phyloP scores from a whole-genome alignment of 805 yeast genomes.

The Grigorovia humatica region DNA sequence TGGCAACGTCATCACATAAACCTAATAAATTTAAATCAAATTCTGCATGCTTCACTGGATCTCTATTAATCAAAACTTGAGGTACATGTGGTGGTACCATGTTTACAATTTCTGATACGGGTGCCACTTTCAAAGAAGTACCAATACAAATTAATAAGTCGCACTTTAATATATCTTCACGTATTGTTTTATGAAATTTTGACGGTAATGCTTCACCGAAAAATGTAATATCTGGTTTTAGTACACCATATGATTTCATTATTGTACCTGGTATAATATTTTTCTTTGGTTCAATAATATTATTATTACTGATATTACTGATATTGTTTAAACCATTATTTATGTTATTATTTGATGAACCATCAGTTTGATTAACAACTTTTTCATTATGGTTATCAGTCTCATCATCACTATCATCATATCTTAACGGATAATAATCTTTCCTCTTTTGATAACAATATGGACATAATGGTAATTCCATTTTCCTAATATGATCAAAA shows the following conservation, averaged over 20 bases:
- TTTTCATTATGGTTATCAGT: slow-evolving; percentile 5
- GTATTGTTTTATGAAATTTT: slow-evolving; percentile 48
- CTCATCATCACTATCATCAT: slow-evolving; percentile 3
- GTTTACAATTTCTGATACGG: slow-evolving; percentile 79
- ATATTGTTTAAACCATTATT: slow-evolving; percentile 1
- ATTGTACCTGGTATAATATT: slow-evolving; percentile 4
- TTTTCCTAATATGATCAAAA: slow-evolving; percentile 45
- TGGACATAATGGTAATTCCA: slow-evolving; percentile 65
- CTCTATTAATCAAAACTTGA: slow-evolving; percentile 69
- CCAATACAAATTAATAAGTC: slow-evolving; percentile 81
- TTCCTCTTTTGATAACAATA: slow-evolving; percentile 41
- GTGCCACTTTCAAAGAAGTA: slow-evolving; percentile 87
- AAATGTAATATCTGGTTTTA: slow-evolving; percentile 89
- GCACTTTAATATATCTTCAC: slow-evolving; percentile 53
- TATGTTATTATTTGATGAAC: neutral
- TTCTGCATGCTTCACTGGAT: slow-evolving; percentile 65
- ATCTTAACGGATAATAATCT: slow-evolving; percentile 19
- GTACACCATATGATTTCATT: slow-evolving; percentile 59
- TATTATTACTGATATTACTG: neutral
- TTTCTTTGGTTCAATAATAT: neutral
- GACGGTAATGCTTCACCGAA: slow-evolving; percentile 83
- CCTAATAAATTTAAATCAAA: slow-evolving; percentile 75
- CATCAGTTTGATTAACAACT: neutral
- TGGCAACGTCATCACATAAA: slow-evolving; percentile 72
- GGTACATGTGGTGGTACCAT: slow-evolving; percentile 59